Base-by-base conservation (phyloP, 148 eudicot genomes). In the Spergularia bocconei region DNA sequence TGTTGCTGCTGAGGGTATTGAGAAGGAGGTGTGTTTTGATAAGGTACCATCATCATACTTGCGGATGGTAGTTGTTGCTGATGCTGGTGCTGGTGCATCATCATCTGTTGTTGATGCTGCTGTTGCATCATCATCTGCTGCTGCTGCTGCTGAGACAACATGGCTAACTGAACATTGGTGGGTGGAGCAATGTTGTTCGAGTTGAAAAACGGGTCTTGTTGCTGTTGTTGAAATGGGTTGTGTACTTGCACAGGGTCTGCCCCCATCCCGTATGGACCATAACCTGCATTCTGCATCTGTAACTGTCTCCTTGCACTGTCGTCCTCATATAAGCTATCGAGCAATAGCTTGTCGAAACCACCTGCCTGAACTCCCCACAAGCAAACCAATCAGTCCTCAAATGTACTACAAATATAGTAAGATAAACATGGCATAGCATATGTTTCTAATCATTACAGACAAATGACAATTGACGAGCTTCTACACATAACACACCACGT, bases 321-420 rank as follows among this genome's bases (percentile, higher is more conserved):
- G 50, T 91, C 97, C 73, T 94, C 97, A 47, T 94, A 94, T 71
- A 94, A 85, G 79, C 98, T 94, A 73, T 94, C 89, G 12, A 94
- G 96, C 79, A 94, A 79, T 73, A 90, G 84, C 81, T 86, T 90
- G 80, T 93, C 89, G 41, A 93, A 93, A 4, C 98, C 98, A 53
- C 97, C 97, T 20, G 87, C 96, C 95, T 92, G 76, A 63, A 63
- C 39, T 44, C 54, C 36, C 69, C 23, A 63, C 62, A 70, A 38
- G 48, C 21, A 15, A 69, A 70, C 38, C 20, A 11, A 58, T 58
- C 6, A 44, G 52, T 56, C 52, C 23, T 13, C 23, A 41, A 10
- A 13, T 29, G 33, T 11, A 20, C 19, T 13, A 36, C 19, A 33
- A 55, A 16, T n/a, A 25, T 17, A 59, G 16, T 59, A 25, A 29